Conservation (phyloP, 192 early-diverging fungal species). For the Entomortierella chlamydospora region DNA sequence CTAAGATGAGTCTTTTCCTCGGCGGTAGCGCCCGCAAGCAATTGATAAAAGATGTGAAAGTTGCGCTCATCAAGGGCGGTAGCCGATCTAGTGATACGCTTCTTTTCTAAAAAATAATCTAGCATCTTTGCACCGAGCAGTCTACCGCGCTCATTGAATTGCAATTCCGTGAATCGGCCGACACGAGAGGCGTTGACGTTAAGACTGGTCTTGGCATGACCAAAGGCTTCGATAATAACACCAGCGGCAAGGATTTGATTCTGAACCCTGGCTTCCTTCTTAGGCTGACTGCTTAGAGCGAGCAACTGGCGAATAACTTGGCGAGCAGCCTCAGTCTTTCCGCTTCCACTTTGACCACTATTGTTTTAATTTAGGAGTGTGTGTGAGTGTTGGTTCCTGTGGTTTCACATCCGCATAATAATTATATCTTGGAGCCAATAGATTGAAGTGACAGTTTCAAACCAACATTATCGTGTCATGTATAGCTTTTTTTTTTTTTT, state of each 20-base stretch:
- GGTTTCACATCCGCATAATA: too few species aligned
- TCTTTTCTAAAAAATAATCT: constrained; percentile 91
- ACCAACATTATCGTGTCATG: too few species aligned
- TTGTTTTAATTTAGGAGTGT: constrained; percentile 16
- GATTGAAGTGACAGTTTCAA: too few species aligned
- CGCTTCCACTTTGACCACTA: constrained; percentile 89
- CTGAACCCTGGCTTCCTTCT: constrained; percentile 77
- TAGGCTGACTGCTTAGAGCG: constrained; percentile 72
- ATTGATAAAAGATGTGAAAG: constrained; percentile 97
- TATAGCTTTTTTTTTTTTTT: too few species aligned
- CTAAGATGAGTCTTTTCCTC: constrained; percentile 83
- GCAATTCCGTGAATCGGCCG: constrained; percentile 88
- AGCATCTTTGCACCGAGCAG: constrained; percentile 89
- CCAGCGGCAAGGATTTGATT: constrained; percentile 77
- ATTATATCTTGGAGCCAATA: too few species aligned
- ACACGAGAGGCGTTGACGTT: constrained; percentile 88
- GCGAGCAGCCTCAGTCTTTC: constrained; percentile 85
- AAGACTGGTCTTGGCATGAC: constrained; percentile 80
- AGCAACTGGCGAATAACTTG: constrained; percentile 74
- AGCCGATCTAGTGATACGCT: constrained; percentile 71
- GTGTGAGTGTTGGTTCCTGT: neutral
- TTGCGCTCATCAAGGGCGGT: constrained; percentile 75
- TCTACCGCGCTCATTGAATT: constrained; percentile 92
- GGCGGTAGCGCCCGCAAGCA: constrained; percentile 84
- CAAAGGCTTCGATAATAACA: constrained; percentile 87